These are phyloP conservation scores for Macrophomina pseudophaseolina DNA, from an alignment of 2,329 filamentous ascomycete species.

Conservation along the genomic window DNA sequence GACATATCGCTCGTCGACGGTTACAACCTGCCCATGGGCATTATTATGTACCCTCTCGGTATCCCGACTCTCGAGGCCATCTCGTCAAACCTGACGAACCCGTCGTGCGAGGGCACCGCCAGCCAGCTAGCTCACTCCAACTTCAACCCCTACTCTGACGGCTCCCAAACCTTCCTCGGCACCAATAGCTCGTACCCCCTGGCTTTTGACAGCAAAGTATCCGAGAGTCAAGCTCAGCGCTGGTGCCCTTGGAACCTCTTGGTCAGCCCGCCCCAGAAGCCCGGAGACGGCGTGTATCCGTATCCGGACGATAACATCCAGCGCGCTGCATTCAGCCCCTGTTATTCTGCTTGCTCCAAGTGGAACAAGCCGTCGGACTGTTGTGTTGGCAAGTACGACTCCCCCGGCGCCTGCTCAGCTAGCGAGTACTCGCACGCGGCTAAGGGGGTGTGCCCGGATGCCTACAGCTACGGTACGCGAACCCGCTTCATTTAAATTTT, in stretches of 20 bases:
- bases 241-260: slow-evolving; percentile 88
- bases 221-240: slow-evolving; percentile 60
- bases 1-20: slow-evolving; percentile 86
- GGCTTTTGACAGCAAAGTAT: slow-evolving; percentile 67
- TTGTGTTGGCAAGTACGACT: slow-evolving; percentile 72
- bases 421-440: slow-evolving; percentile 71
- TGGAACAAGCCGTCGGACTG: slow-evolving; percentile 72
- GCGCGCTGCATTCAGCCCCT: slow-evolving; percentile 76
- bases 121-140: slow-evolving; percentile 59
- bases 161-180: slow-evolving; percentile 59
- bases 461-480: slow-evolving; percentile 77
- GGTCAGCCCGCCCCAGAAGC: slow-evolving; percentile 68
- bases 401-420: slow-evolving; percentile 67
- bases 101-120: slow-evolving; percentile 74
- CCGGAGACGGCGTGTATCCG: slow-evolving; percentile 76
- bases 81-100: slow-evolving; percentile 77
- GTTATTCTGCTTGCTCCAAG: slow-evolving; percentile 76
- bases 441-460: slow-evolving; percentile 80
- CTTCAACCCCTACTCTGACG: slow-evolving; percentile 55
- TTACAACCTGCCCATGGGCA: slow-evolving; percentile 77
- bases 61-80: slow-evolving; percentile 66
- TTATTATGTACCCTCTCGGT: slow-evolving; percentile 56
- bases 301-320: slow-evolving; percentile 78
- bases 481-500: not conserved
- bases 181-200: slow-evolving; percentile 70